Conservation (phyloP, 257 asterid species). For the Plectranthus barbatus region DNA sequence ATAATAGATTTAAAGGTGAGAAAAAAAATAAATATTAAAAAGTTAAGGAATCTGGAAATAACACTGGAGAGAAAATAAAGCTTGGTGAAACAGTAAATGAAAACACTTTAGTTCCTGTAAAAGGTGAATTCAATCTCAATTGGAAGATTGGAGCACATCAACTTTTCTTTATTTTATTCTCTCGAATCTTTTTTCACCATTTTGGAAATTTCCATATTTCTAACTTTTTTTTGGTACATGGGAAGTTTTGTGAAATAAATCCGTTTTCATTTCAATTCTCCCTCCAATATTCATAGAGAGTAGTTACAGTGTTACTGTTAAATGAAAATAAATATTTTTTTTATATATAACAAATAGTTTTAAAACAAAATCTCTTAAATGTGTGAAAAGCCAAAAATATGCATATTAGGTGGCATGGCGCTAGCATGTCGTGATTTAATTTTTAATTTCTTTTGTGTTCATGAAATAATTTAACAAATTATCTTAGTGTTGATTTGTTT, state of each 20-base stretch:
- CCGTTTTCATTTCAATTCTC: background rate
- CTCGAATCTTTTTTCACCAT: conserved; percentile 35
- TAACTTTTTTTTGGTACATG: conserved; percentile 10
- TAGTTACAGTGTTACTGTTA: no score
- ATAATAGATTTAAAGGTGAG: background rate
- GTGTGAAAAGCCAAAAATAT: no score
- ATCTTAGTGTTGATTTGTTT: no score
- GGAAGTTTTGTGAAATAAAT: conserved; percentile 3
- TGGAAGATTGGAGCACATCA: conserved; percentile 30
- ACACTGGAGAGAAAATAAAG: conserved; percentile 17
- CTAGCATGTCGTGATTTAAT: no score
- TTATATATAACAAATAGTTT: background rate
- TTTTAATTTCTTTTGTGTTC: no score
- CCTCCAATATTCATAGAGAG: no score
- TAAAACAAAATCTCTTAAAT: no score
- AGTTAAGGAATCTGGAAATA: conserved; percentile 15
- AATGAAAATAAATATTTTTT: background rate
- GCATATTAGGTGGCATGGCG: no score
- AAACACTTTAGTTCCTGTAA: conserved; percentile 34
- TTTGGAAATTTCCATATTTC: conserved; percentile 21
- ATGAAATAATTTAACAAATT: no score
- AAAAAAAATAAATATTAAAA: background rate
- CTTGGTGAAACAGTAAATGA: conserved; percentile 18
- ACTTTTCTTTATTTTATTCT: conserved; percentile 42
- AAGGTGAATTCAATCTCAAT: conserved; percentile 37